phyloP scores from a whole-genome alignment of 345 rosid genomes.

The Aegle marmelos region DNA sequence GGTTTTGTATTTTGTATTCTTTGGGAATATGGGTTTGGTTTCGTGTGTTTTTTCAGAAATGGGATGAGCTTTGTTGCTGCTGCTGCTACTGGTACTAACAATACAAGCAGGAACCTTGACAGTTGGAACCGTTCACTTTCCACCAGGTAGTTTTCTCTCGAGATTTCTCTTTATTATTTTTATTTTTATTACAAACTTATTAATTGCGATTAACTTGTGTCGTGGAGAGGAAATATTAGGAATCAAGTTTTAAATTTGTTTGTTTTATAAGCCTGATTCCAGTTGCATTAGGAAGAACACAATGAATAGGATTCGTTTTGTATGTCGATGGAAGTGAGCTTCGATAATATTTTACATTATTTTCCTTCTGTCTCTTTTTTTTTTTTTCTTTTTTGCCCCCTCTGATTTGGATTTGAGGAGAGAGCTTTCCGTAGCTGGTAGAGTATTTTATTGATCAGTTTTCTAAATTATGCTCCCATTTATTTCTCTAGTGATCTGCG shows the following conservation, averaged over 20 bases:
- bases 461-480: neutral
- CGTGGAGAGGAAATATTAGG: neutral
- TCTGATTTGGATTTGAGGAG: neutral
- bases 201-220: neutral
- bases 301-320: neutral
- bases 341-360: neutral
- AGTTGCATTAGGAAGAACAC: neutral
- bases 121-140: constrained; percentile 96
- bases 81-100: constrained; percentile 27
- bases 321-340: neutral
- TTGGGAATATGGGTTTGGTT: neutral
- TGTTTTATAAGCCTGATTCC: neutral
- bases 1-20: neutral
- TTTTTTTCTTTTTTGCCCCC: too few species aligned
- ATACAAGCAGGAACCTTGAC: constrained; percentile 40
- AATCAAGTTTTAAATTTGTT: neutral
- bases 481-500: neutral
- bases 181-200: neutral
- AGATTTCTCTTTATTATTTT: too few species aligned
- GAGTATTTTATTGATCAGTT: neutral
- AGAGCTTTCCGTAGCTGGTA: neutral
- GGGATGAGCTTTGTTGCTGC: constrained; percentile 46
- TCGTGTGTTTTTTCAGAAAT: constrained; percentile 19
- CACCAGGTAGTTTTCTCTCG: constrained; percentile 58
- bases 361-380: neutral